Evolutionary conservation across 257 asterid species (phyloP).

Genomic region (Pogostemon cablin): DNA sequence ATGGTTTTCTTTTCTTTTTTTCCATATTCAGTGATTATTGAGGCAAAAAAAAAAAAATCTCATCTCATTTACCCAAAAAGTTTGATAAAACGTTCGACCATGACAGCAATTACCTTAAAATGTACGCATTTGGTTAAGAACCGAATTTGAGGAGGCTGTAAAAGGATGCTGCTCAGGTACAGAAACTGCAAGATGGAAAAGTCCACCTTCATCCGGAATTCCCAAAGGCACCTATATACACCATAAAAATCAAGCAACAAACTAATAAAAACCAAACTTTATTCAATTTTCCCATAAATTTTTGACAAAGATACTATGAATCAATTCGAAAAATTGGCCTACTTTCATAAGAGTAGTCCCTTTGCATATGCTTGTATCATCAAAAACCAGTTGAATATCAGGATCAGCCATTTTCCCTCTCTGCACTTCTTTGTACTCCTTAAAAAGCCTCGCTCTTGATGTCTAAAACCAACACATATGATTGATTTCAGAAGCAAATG

Average conservation of each 20-base stretch:
- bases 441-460: conserved; percentile 92
- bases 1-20: background rate
- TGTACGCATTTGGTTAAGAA: conserved; percentile 88
- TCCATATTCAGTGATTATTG: background rate
- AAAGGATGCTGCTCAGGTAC: conserved; percentile 99
- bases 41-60: background rate
- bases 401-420: conserved; percentile 94
- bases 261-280: background rate
- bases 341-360: conserved; percentile 98
- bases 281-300: background rate
- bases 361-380: conserved; percentile 86
- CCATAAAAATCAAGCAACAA: conserved; percentile 33
- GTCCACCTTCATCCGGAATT: conserved; percentile 98
- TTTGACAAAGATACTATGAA: background rate
- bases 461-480: conserved; percentile 49
- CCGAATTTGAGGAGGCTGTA: conserved; percentile 99
- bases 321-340: background rate
- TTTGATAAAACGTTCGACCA: background rate
- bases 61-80: background rate
- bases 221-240: conserved; percentile 86
- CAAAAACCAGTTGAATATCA: conserved; percentile 92
- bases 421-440: conserved; percentile 97
- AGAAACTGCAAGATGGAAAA: conserved; percentile 93
- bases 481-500: conserved; percentile 1
- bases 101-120: conserved; percentile 67